Percentiles rank a stretch among this genome's conserved stretches.
phyloP scores from a whole-genome alignment of 495 filamentous ascomycete species.

The Daldinia decipiens region DNA sequence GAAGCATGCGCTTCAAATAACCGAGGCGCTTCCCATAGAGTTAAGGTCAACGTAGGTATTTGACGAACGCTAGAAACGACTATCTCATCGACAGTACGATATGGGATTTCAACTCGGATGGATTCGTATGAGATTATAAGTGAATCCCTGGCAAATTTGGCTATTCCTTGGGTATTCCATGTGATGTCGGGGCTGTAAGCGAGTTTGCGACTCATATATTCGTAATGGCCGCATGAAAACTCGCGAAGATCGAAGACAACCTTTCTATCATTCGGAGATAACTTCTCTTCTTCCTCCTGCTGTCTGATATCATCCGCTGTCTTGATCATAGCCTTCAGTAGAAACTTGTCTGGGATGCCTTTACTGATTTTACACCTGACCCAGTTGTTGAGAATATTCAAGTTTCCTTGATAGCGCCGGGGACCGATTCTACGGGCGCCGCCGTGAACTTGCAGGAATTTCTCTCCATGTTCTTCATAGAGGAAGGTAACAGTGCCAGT shows the following conservation, averaged over 20 bases:
- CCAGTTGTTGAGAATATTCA: slow-evolving; percentile 51
- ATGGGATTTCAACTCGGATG: slow-evolving; percentile 42
- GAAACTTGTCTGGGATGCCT: slow-evolving; percentile 47
- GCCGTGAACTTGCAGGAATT: slow-evolving; percentile 50
- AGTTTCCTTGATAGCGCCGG: slow-evolving; percentile 38
- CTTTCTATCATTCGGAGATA: slow-evolving; percentile 13
- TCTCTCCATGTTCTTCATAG: slow-evolving; percentile 45
- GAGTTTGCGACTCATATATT: slow-evolving; percentile 52
- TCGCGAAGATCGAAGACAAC: slow-evolving; percentile 46
- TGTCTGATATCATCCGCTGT: slow-evolving; percentile 44
- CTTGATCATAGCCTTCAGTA: slow-evolving; percentile 55
- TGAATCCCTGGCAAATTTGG: slow-evolving; percentile 57
- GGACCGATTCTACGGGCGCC: slow-evolving; percentile 13
- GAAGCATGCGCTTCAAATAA: slow-evolving; percentile 15
- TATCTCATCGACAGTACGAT: slow-evolving; percentile 42
- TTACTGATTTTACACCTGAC: slow-evolving; percentile 59
- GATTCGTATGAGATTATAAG: slow-evolving; percentile 49
- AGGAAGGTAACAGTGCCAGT: slow-evolving; percentile 54
- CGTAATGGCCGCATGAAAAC: slow-evolving; percentile 63
- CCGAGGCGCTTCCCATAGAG: slow-evolving; percentile 44
- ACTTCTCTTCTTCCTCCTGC: slow-evolving; percentile 17
- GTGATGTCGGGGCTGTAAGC: slow-evolving; percentile 59
- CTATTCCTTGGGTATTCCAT: slow-evolving; percentile 45
- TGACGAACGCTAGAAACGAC: slow-evolving; percentile 15
- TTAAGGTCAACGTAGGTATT: slow-evolving; percentile 36